Evolutionary conservation across 2,329 filamentous ascomycete species (phyloP).

Genomic region (Metarhizium brunneum): DNA sequence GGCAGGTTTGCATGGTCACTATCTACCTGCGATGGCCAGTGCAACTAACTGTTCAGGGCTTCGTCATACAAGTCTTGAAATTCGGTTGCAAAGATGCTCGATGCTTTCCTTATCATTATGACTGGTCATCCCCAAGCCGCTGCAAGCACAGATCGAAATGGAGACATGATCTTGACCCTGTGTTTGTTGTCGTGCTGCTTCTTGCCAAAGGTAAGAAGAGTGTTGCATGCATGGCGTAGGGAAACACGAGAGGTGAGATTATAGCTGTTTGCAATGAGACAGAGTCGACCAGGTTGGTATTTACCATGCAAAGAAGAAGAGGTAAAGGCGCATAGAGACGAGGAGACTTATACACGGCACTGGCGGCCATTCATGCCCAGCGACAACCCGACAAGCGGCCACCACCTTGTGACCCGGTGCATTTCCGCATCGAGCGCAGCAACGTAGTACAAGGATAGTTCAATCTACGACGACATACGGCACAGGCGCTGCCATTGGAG

Average conservation of each 20-base stretch:
- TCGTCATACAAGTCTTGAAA: neutral
- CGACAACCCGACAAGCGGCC: slow-evolving; percentile 3
- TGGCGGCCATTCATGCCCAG: neutral
- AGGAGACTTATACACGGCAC: neutral
- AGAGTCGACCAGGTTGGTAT: neutral
- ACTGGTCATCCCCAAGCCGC: no score
- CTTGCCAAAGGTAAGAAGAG: no score
- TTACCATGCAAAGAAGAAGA: neutral
- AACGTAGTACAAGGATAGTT: neutral
- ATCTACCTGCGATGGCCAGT: no score
- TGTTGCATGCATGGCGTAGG: no score
- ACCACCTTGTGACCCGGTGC: neutral
- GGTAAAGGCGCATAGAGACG: neutral
- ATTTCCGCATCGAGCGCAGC: neutral
- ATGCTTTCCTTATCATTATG: neutral
- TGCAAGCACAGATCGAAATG: no score
- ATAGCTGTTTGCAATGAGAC: no score
- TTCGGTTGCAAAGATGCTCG: neutral
- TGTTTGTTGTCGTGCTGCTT: neutral
- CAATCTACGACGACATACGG: neutral
- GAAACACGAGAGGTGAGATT: no score
- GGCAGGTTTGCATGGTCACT: neutral
- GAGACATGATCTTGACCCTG: neutral
- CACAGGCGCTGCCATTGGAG: neutral
- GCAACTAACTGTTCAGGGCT: neutral